Evolutionary conservation across 306 rosid genomes (phyloP), one percentile per base, ranked within the genome.

Genomic region (Betula pendula): DNA sequence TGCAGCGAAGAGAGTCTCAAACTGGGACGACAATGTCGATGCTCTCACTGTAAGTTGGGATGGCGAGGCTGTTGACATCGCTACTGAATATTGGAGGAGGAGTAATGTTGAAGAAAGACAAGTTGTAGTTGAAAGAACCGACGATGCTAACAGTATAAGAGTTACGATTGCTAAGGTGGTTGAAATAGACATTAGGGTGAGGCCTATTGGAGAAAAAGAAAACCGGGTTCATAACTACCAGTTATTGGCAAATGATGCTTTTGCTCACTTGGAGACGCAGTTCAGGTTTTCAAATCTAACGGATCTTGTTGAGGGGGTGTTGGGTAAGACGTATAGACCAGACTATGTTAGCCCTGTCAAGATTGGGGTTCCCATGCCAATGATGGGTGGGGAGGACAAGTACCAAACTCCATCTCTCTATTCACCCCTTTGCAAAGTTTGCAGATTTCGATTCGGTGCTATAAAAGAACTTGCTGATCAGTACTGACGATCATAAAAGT

Each of bases 351-450:
- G 89, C 80, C 87, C 93, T n/a, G 95, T 87, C 0, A 92, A 92
- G 84, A 82, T 85, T 71, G 88, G 95, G 12, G 95, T 92, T 76
- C 72, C 87, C 16, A 90, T 88, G 97, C 95, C 96, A 50, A 89
- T 85, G 88, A 89, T 89, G 90, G 92, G 94, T 65, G 92, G 96
- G 19, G 96, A 89, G 80, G 82, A 86, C 79, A 91, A 80, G 81
- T 91, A 91, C 81, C 79, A 79, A 24, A 86, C 92, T 2, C 66
- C 81, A 3, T 87, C 89, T 35, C 82, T 91, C 40, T 76, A 73
- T 73, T 87, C 91, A 9, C 79, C 92, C 55, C 52, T 80, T 13
- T 91, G 94, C 85, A 80, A 62, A 9, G 82, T 42, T 13, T 91
- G 94, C 83, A 86, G 80, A 83, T 89, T 91, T 83, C 76, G 20